Evolutionary conservation across 225 moss, liverwort and hornwort species (phyloP).

Genomic region (Antitrichia curtipendula): DNA sequence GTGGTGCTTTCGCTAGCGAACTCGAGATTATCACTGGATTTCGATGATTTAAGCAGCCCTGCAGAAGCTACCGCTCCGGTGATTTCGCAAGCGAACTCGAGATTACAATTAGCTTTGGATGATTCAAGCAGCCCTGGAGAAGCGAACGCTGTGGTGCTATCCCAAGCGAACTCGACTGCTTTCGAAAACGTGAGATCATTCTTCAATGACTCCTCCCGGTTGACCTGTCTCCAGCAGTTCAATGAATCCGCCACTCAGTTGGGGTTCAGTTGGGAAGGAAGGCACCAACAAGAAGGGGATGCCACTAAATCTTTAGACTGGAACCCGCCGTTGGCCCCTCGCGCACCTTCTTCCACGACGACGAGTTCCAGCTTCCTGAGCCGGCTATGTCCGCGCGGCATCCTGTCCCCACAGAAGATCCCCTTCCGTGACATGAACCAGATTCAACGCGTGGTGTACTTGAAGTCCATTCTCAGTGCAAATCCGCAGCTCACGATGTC

Average conservation of each 20-base stretch:
- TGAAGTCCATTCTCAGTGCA: constrained; percentile 11
- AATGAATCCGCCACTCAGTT: not conserved
- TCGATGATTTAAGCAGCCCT: not conserved
- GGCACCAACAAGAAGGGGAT: not conserved
- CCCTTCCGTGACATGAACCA: constrained; percentile 20
- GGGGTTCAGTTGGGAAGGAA: not conserved
- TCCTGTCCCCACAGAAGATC: constrained; percentile 3
- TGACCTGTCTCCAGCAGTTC: constrained; percentile 13
- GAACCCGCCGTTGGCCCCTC: not conserved
- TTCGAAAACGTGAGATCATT: not conserved
- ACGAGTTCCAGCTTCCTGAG: constrained; percentile 1
- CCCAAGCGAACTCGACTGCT: not conserved
- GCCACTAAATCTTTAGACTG: not conserved
- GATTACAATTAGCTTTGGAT: not conserved
- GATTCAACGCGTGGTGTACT: constrained; percentile 15
- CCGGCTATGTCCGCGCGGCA: constrained; percentile 19
- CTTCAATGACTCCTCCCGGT: not conserved
- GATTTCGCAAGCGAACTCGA: not conserved
- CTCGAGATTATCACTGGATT: not conserved
- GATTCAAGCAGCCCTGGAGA: not conserved
- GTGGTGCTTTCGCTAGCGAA: not conserved
- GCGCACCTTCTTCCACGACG: not conserved
- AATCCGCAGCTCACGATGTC: not conserved
- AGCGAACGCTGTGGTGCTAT: not conserved
- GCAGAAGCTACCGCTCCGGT: not conserved